These are phyloP conservation scores for Monilinia fructicola DNA, from an alignment of 2,329 filamentous ascomycete species.

Conservation along the genomic window DNA sequence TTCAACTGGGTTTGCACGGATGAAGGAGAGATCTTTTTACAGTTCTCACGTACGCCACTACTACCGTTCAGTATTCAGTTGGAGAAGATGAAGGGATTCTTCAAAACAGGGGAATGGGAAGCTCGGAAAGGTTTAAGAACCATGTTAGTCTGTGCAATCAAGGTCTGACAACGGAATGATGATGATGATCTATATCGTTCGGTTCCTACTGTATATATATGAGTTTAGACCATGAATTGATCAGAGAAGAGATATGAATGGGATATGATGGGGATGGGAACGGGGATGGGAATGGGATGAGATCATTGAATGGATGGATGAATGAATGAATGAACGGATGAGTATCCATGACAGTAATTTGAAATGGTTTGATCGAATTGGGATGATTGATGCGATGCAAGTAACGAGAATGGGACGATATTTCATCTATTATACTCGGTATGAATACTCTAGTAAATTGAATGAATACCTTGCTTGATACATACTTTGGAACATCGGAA, in stretches of 20 bases:
- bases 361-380: conserved; percentile 3
- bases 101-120: conserved; percentile 20
- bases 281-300: too few relatives aligned
- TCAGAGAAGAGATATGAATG: neutral
- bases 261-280: too few relatives aligned
- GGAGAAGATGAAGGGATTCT: neutral
- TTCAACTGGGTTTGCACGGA: conserved; percentile 17
- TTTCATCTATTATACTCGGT: neutral
- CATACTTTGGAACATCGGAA: neutral
- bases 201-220: neutral
- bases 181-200: neutral
- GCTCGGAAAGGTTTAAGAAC: conserved; percentile 5
- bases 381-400: conserved; percentile 9
- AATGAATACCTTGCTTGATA: neutral
- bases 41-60: conserved; percentile 12
- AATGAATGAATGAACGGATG: neutral
- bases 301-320: neutral
- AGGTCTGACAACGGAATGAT: neutral
- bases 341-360: neutral
- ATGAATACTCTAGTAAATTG: neutral
- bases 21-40: conserved; percentile 13
- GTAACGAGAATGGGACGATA: conserved; percentile 18
- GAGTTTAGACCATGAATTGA: conserved; percentile 10
- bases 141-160: conserved; percentile 15
- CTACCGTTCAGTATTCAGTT: neutral